Base-by-base conservation (phyloP, 345 rosid genomes). In the Camelina sativa region DNA sequence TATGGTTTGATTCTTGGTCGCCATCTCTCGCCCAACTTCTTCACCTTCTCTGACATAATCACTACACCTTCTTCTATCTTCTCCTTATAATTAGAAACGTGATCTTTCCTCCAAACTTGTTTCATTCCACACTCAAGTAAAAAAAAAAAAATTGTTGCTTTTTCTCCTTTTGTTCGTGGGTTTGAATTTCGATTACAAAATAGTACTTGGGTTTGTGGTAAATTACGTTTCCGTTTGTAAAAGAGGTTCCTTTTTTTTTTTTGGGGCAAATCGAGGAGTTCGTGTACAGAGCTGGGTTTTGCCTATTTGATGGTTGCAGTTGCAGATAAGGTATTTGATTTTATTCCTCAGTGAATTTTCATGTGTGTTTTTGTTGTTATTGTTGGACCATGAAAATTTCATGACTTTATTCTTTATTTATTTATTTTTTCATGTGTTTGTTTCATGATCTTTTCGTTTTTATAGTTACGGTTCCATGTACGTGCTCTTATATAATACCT, bases 1-100 rank as follows among this genome's bases (percentile, higher is more conserved):
- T 59, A 57, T 59, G 68, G 80, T 85, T 80, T 80, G 89, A 91
- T 91, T 87, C 82, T 87, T 81, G 94, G 96, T 94, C 94, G 85
- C 93, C 96, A 81, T 88, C 98, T 80, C 82, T 80, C 80, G 83
- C 89, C 88, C 88, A 79, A 81, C 85, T 79, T 85, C 85, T 78
- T 85, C 93, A 88, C 90, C 96, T 81, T 89, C 91, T 55, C 84
- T 72, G 80, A 88, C 86, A 34, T 83, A 57, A 53, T 82, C 86
- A 71, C 62, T 16, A 75, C 66, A 65, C 81, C 82, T 50, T 69
- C 53, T 75, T 46, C 25, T 23, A 37, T 69, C 71, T 60, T 1
- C 9, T 30, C 62, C 34, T 67, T 67, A 77, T 79, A 75, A 75
- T 80, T 78, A 58, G 8, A 44, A 48, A 46, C 25, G 4, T 74